phyloP scores from a whole-genome alignment of 768 basidiomycete species.

The Termitomyces sp. region DNA sequence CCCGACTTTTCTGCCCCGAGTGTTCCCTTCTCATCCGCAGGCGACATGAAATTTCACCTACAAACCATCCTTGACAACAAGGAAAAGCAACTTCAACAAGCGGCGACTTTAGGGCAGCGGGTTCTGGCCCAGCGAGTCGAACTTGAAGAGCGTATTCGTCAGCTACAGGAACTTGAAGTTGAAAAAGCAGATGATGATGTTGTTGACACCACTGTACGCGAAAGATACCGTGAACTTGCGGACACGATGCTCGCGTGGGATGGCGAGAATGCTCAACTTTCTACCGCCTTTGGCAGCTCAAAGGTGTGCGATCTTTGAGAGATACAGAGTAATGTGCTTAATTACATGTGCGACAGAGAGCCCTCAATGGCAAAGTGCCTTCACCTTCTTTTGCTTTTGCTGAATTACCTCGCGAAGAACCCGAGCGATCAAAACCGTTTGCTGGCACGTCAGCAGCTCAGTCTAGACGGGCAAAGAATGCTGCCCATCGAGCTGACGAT shows the following conservation, averaged over 20 bases:
- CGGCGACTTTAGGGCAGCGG: conserved; percentile 90
- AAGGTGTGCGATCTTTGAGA: conserved; percentile 39
- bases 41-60: conserved; percentile 59
- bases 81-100: conserved; percentile 88
- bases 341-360: conserved; percentile 27
- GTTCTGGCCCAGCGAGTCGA: conserved; percentile 92
- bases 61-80: conserved; percentile 81
- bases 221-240: conserved; percentile 73
- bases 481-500: conserved; percentile 85
- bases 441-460: conserved; percentile 77
- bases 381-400: conserved; percentile 42
- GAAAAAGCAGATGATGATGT: conserved; percentile 63
- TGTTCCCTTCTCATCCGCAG: conserved; percentile 44
- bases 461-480: conserved; percentile 87
- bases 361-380: conserved; percentile 39
- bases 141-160: conserved; percentile 82
- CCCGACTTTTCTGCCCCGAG: conserved; percentile 38
- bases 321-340: neutral
- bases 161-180: conserved; percentile 69
- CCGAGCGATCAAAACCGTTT: conserved; percentile 58
- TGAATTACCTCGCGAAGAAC: conserved; percentile 57
- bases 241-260: conserved; percentile 79
- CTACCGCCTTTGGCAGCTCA: conserved; percentile 56
- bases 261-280: conserved; percentile 71
- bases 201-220: conserved; percentile 63